These are phyloP conservation scores for Odontarrhena argentea DNA, from an alignment of 345 rosid genomes.

Conservation along the genomic window DNA sequence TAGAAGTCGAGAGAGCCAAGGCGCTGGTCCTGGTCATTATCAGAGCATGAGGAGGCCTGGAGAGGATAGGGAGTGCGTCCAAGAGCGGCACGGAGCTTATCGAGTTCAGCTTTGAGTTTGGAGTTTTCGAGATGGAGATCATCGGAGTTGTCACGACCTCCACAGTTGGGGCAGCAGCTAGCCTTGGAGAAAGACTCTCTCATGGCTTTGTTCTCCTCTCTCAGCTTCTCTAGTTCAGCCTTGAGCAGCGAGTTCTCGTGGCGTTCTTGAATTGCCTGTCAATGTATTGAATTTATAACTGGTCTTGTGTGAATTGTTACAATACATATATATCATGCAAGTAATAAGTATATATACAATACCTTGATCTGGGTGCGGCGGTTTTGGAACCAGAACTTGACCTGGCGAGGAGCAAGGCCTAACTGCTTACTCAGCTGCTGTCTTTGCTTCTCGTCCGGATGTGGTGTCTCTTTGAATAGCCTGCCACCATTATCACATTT, in stretches of 20 bases:
- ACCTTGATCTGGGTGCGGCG: constrained; percentile 98
- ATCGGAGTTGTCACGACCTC: constrained; percentile 56
- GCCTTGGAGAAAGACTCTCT: constrained; percentile 75
- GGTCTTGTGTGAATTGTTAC: not conserved
- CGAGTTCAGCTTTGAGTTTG: constrained; percentile 89
- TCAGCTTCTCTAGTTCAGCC: constrained; percentile 78
- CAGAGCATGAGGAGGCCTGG: constrained; percentile 62
- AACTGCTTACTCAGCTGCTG: constrained; percentile 90
- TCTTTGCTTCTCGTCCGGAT: constrained; percentile 98
- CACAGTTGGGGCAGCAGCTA: constrained; percentile 75
- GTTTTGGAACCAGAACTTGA: constrained; percentile 99
- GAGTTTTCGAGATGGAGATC: constrained; percentile 84
- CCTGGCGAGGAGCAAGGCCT: constrained; percentile 95
- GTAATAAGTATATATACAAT: not conserved
- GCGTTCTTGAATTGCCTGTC: constrained; percentile 91
- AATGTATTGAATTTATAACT: not conserved
- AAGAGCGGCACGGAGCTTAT: constrained; percentile 64
- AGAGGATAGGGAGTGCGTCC: constrained; percentile 53
- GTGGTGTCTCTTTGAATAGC: constrained; percentile 94
- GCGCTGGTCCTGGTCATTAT: constrained; percentile 57
- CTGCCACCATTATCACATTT: constrained; percentile 41
- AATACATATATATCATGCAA: not conserved
- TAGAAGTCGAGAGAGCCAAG: constrained; percentile 69
- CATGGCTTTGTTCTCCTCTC: constrained; percentile 86
- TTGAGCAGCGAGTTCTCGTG: constrained; percentile 90